Conservation (phyloP, 768 basidiomycete species). For the Dictyophora rubrovolvata region DNA sequence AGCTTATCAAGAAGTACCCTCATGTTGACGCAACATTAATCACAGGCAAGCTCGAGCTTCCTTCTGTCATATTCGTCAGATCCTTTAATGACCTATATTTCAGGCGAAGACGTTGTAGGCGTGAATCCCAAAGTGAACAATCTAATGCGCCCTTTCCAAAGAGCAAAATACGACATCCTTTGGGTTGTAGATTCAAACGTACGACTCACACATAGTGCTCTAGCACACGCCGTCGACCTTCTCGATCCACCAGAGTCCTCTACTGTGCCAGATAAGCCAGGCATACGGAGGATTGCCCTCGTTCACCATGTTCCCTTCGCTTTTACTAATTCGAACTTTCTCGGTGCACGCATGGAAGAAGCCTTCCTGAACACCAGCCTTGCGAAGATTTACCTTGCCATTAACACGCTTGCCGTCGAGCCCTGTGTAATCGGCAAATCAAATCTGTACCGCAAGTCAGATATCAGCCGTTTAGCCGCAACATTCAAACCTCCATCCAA, state of each 20-base stretch:
- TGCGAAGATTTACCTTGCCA: conserved; percentile 95
- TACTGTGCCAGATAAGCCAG: conserved; percentile 19
- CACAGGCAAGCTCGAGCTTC: conserved; percentile 47
- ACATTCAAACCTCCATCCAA: conserved; percentile 39
- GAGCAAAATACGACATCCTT: conserved; percentile 78
- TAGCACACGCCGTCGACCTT: conserved; percentile 78
- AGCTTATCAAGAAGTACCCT: conserved; percentile 75
- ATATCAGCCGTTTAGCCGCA: conserved; percentile 67
- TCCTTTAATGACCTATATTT: not conserved
- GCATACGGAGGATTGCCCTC: conserved; percentile 53
- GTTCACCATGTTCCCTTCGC: conserved; percentile 97
- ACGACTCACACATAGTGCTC: conserved; percentile 61
- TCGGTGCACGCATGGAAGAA: conserved; percentile 83
- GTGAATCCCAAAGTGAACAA: conserved; percentile 98
- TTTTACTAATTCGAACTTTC: conserved; percentile 48
- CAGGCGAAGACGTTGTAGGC: conserved; percentile 77
- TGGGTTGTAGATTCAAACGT: conserved; percentile 98
- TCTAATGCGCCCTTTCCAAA: conserved; percentile 71
- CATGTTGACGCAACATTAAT: conserved; percentile 60
- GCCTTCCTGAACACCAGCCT: conserved; percentile 96
- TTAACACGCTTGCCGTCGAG: conserved; percentile 80
- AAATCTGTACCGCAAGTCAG: conserved; percentile 84
- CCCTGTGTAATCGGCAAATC: conserved; percentile 98
- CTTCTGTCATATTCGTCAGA: not conserved
- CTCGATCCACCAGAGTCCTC: conserved; percentile 32